Conservation (phyloP, 2,329 filamentous ascomycete genomes). For the Pseudogymnoascus sp. region DNA sequence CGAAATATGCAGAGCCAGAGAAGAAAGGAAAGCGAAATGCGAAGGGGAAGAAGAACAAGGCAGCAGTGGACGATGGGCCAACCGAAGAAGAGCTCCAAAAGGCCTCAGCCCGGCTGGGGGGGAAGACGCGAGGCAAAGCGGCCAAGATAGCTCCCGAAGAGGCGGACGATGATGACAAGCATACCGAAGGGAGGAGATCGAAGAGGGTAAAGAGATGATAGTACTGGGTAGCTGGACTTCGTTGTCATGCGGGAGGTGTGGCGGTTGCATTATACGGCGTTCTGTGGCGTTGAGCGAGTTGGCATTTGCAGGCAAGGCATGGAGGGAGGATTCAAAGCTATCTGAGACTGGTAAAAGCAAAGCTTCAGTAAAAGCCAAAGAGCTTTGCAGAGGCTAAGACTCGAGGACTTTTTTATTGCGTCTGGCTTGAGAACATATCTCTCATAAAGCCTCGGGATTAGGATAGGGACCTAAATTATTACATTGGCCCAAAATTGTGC, state of each 20-base stretch:
- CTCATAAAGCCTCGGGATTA: not conserved
- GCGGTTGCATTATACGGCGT: not conserved
- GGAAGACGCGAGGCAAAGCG: not conserved
- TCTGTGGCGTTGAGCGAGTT: not conserved
- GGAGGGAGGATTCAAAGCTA: not conserved
- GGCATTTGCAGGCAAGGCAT: not conserved
- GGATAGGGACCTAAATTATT: not conserved
- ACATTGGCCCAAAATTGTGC: not conserved
- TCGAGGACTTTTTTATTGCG: not conserved
- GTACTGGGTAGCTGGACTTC: not conserved
- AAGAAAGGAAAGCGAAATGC: conserved; percentile 35
- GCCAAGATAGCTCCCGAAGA: not conserved
- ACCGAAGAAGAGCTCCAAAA: conserved; percentile 56
- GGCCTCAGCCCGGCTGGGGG: conserved; percentile 42
- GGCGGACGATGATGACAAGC: not conserved
- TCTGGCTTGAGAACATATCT: not conserved
- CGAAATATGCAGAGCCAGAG: conserved; percentile 56
- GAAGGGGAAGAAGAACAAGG: conserved; percentile 53
- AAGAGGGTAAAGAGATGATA: not conserved
- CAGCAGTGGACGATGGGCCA: conserved; percentile 50
- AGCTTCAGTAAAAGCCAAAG: not conserved
- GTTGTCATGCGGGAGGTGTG: not conserved
- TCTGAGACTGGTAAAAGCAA: not conserved
- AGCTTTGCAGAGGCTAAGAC: not conserved
- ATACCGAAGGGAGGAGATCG: not conserved